phyloP scores from a whole-genome alignment of 768 basidiomycete genomes.

The Rhodocollybia butyracea region DNA sequence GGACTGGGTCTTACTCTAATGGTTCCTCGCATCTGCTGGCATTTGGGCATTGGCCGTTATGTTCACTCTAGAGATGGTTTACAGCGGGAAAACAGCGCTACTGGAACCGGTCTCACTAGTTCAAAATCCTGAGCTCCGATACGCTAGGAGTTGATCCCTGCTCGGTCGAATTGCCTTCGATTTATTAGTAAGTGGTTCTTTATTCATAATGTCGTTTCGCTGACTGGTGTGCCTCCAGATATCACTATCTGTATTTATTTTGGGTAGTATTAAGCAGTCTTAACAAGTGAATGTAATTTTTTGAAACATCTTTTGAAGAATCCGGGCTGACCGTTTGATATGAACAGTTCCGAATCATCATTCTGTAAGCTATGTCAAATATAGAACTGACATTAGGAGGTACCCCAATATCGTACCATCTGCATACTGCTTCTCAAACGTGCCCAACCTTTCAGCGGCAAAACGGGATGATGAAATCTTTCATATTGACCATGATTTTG shows the following conservation, averaged over 20 bases:
- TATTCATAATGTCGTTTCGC: not conserved
- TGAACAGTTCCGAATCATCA: too few relatives aligned
- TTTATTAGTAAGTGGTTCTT: not conserved
- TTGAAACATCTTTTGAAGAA: not conserved
- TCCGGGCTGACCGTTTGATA: not conserved
- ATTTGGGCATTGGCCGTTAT: constrained; percentile 72
- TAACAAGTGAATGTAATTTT: constrained; percentile 14
- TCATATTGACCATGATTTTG: too few relatives aligned
- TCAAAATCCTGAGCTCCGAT: constrained; percentile 6
- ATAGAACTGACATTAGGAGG: too few relatives aligned
- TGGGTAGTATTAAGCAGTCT: not conserved
- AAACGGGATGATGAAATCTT: too few relatives aligned
- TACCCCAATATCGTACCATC: too few relatives aligned
- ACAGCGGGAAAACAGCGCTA: not conserved
- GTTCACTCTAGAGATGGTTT: constrained; percentile 59
- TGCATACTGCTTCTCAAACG: too few relatives aligned
- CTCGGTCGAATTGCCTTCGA: not conserved
- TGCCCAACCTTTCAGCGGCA: too few relatives aligned
- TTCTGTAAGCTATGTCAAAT: too few relatives aligned
- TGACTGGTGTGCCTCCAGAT: not conserved
- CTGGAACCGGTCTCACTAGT: not conserved
- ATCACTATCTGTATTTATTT: constrained; percentile 7
- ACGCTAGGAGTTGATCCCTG: not conserved
- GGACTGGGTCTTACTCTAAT: constrained; percentile 60
- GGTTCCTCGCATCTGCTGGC: constrained; percentile 72